Evolutionary conservation across 176 grass and related monocot genomes (phyloP), one percentile per base, ranked within the genome.

Genomic region (Ananas comosus): DNA sequence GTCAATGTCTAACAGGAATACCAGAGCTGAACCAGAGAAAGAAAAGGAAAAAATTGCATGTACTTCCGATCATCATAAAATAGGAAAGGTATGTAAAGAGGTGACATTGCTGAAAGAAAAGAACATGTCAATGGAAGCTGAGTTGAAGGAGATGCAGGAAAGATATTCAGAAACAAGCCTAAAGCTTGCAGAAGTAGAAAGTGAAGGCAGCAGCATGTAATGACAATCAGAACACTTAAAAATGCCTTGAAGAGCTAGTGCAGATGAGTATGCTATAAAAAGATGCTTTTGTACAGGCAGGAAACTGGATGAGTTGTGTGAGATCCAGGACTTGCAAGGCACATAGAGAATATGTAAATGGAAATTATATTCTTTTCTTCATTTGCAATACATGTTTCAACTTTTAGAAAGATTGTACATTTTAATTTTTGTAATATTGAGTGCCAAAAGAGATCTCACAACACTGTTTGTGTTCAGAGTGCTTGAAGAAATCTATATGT

Each of bases 181-280:
- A 76, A 90, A 85, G 66, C 93, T 99, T 14, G 95, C 95, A 0
- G 95, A 99, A 49, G 95, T 99, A 24, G 95, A 99, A 80, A 90
- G 95, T 18, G 95, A 99, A 81, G 95, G 77, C 95, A 99, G 69
- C 90, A 99, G 69, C 95, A 93, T 0, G 95, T 99, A 50, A 99
- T 94, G 90, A 99, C 82, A 0, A 91, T 99, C 53, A 82, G 95
- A 12, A 79, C 90, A 16, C 87, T 99, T 24, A 99, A 92, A 80
- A 99, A 94, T 76, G 81, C 95, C 24, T 64, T 78, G 75, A 88
- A 86, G 80, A 93, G 69, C 64, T 81, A 81, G 50, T 83, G 52
- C 69, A 48, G 80, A 50, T 28, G 27, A 80, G 63, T 77, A 81
- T 61, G 70, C 63, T 58, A 72, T 69, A 85, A 68, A 49, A 48